A percentile compares a stretch with the other conserved stretches of the same genome.
Evolutionary conservation across 2,329 filamentous ascomycete species (phyloP).

Genomic region (Acephala macrosclerotiorum): DNA sequence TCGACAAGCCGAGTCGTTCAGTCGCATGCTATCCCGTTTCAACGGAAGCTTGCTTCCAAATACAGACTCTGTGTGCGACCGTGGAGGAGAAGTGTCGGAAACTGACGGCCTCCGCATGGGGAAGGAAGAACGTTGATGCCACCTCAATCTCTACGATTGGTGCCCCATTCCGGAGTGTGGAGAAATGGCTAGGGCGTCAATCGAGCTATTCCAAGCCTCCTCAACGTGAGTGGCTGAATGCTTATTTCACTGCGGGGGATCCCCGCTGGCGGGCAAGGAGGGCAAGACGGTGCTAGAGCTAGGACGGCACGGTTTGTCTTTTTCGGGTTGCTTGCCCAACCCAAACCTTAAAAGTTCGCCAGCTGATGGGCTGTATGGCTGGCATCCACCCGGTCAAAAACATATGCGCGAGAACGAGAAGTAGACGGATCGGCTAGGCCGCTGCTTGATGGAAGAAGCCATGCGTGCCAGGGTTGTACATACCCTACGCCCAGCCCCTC

Average conservation of each 20-base stretch:
- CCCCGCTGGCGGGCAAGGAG: neutral
- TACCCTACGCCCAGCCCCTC: neutral
- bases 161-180: neutral
- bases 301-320: neutral
- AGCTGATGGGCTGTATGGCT: neutral
- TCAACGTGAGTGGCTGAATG: neutral
- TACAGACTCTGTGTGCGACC: neutral
- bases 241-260: slow-evolving; percentile 7
- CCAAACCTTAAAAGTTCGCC: neutral
- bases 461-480: neutral
- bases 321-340: neutral
- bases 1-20: neutral
- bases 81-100: neutral
- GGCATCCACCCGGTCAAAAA: neutral
- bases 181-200: slow-evolving; percentile 3
- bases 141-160: neutral
- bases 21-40: neutral
- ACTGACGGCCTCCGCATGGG: neutral
- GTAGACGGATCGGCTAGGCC: neutral
- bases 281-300: neutral
- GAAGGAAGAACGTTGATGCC: neutral
- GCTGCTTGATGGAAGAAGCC: neutral
- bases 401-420: neutral
- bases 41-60: slow-evolving; percentile 1
- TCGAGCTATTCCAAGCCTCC: neutral